Conservation (phyloP, 805 yeast genomes). For the Kodamaea kaohsiungensis region DNA sequence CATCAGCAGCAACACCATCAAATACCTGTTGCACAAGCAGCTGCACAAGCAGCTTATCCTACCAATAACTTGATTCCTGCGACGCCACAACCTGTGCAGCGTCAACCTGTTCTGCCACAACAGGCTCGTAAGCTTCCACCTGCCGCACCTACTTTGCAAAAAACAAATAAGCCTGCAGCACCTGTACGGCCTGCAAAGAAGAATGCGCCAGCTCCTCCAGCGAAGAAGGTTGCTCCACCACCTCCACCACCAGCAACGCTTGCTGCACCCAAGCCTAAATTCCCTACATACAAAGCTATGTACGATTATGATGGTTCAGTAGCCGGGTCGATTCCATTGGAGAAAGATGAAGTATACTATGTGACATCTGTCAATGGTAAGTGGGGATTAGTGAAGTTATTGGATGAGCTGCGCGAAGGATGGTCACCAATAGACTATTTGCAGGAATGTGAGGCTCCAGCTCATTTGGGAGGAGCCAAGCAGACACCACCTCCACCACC, state of each 20-base stretch:
- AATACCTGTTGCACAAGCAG: conserved; percentile 8
- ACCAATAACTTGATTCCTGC: conserved; percentile 1
- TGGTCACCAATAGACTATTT: conserved; percentile 98
- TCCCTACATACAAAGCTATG: conserved; percentile 80
- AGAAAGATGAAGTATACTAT: conserved; percentile 73
- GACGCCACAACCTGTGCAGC: background rate
- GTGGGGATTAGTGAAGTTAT: conserved; percentile 87
- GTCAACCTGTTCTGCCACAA: background rate
- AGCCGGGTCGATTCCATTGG: conserved; percentile 73
- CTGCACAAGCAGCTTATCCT: conserved; percentile 7
- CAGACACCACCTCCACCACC: conserved; percentile 41
- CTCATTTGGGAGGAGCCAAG: conserved; percentile 14
- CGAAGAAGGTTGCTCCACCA: conserved; percentile 36
- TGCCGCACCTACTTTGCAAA: conserved; percentile 18
- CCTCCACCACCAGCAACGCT: conserved; percentile 65
- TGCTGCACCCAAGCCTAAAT: conserved; percentile 53
- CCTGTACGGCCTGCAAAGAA: conserved; percentile 32
- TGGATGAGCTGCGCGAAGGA: conserved; percentile 80
- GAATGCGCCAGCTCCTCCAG: conserved; percentile 66
- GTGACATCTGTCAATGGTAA: conserved; percentile 79
- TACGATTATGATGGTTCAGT: conserved; percentile 90
- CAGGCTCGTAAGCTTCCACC: conserved; percentile 14
- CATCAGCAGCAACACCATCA: background rate
- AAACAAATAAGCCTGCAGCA: conserved; percentile 18
- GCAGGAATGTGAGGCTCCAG: conserved; percentile 55